phyloP scores from a whole-genome alignment of 1,139 yeast genomes.

The Sugiyamaella grinbergsii region DNA sequence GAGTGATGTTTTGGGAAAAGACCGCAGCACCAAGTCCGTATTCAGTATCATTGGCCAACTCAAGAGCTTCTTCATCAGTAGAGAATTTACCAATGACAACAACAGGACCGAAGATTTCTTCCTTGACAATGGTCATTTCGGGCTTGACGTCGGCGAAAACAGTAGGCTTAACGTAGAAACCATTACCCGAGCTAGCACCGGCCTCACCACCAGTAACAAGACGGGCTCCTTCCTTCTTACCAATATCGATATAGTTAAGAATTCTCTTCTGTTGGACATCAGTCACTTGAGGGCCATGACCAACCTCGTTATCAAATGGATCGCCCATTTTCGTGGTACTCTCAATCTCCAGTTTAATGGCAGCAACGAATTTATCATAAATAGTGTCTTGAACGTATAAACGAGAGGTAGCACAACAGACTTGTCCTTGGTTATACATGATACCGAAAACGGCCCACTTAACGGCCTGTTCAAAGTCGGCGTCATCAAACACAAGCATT shows the following conservation, averaged over 20 bases:
- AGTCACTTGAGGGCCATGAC: slow-evolving; percentile 81
- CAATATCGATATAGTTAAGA: slow-evolving; percentile 63
- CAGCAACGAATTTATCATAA: slow-evolving; percentile 63
- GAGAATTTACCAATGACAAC: slow-evolving; percentile 70
- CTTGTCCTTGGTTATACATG: slow-evolving; percentile 84
- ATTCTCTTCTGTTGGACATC: slow-evolving; percentile 69
- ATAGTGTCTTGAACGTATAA: slow-evolving; percentile 73
- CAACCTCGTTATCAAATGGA: slow-evolving; percentile 50
- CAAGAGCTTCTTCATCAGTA: slow-evolving; percentile 69
- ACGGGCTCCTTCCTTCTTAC: slow-evolving; percentile 72
- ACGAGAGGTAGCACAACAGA: slow-evolving; percentile 87
- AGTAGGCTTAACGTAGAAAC: slow-evolving; percentile 70
- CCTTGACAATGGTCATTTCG: slow-evolving; percentile 63
- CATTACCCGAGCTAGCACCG: slow-evolving; percentile 81
- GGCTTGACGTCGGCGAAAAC: slow-evolving; percentile 66
- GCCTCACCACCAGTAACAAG: slow-evolving; percentile 59
- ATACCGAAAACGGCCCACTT: slow-evolving; percentile 62
- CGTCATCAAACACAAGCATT: slow-evolving; percentile 74
- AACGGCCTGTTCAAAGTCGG: slow-evolving; percentile 64
- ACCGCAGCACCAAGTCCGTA: slow-evolving; percentile 86
- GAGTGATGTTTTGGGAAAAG: slow-evolving; percentile 62
- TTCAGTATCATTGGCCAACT: slow-evolving; percentile 67
- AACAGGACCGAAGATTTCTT: slow-evolving; percentile 87
- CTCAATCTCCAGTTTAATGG: slow-evolving; percentile 46
- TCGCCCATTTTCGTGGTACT: slow-evolving; percentile 34